Evolutionary conservation across 345 rosid species (phyloP), one percentile per base, ranked within the genome.

Genomic region (Lenwebbia sp.): DNA sequence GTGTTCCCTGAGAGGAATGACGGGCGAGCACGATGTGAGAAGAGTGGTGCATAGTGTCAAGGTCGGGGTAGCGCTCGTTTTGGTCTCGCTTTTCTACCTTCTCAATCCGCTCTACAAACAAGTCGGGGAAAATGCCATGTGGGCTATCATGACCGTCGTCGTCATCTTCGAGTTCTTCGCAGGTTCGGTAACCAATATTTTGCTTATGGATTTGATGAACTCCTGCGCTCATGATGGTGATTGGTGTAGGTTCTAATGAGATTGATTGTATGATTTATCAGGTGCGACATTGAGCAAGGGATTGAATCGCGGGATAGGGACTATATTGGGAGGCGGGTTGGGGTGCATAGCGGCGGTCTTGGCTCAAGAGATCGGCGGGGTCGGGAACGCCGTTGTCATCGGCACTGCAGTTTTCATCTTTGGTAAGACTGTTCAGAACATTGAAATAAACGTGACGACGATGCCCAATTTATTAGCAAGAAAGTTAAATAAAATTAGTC

Each of bases 141-240:
- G 98, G 96, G 98, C 96, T 47, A 90, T 93, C 62, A 95, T 95
- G 95, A 94, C 96, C 0, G 95, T 95, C 13, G 95, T 95, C n/a
- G 95, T 95, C 86, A 82, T 92, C 85, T 95, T 93, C 82, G 96
- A 95, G 90, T 94, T 91, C 90, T 91, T 81, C 50, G 96, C 98
- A 90, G 98, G 98, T 94, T 85, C 50, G 86, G 56, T 55, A 10
- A 33, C 22, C 33, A 76, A 37, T 56, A 70, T 30, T 26, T 40
- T 85, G 23, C 15, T 28, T 28, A 75, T 30, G 37, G 17, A 23
- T 47, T 47, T 25, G 57, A 19, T 74, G 76, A 74, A 55, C 50
- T 17, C 25, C 19, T 37, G 56, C 3, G 54, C 60, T 83, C 41
- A 30, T 30, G 26, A 23, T 83, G 57, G 10, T 28, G 41, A 30